Base-by-base conservation (phyloP, 257 asterid genomes). In the Solanum pimpinellifolium region DNA sequence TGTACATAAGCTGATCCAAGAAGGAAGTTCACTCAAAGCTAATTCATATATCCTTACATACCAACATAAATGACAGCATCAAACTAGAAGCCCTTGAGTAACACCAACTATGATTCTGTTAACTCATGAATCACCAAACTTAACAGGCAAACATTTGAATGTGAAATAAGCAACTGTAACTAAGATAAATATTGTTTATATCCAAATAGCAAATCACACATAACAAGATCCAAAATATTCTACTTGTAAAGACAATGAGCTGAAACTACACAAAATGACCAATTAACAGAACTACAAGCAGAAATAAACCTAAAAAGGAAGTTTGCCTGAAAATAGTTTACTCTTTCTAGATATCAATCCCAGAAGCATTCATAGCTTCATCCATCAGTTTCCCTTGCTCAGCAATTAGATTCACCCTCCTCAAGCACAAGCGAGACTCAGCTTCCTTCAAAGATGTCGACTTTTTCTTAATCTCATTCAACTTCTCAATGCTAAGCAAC, bases 361-460 rank as follows among this genome's bases (percentile, higher is more conserved):
- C 89, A 1, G 56, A 15, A 7, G 88, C 83, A 85, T 86, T 90
- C 86, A 90, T 35, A 13, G n/a, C 87, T 66, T 86, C 90, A 86
- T 89, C 27, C 31, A 95, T 89, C 47, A 91, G 89, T 87, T 72
- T 92, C 0, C 88, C 33, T 72, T 91, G 92, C 9, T 90, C 92
- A 4, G 37, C 37, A 65, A 33, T 86, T 83, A 94, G 25, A 87
- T 92, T 94, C 82, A 68, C 13, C 66, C 86, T 90, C 90, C 83
- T 90, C 29, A 56, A 35, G 35, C 60, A 37, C 9, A 89, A 39
- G 68, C 90, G 89, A 81, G 90, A 2, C 86, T 93, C 94, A 72
- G 87, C 90, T 62, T 52, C 27, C 21, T 13, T 66, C 47, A 93
- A 90, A 84, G 86, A 78, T 75, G 29, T 89, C 94, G 93, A 91